Conservation (phyloP, 78 protist genomes). For the Cavenderia fasciculata region DNA sequence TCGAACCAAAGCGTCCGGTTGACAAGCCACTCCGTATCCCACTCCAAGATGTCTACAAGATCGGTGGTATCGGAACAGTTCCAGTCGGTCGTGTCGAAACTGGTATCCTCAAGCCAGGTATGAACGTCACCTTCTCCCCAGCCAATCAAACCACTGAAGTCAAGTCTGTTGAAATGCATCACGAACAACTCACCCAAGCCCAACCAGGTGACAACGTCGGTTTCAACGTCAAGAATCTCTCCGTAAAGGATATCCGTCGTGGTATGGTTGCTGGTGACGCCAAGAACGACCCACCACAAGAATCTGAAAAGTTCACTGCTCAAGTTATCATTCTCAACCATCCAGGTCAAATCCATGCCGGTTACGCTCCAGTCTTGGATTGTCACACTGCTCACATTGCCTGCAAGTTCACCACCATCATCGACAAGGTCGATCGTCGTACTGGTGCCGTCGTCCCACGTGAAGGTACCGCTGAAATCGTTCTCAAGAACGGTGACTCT, state of each 20-base stretch:
- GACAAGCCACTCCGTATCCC: conserved; percentile 99
- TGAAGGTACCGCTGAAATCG: conserved; percentile 33
- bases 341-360: conserved; percentile 95
- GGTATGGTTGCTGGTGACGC: conserved; percentile 95
- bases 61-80: conserved; percentile 97
- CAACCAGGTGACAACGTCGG: conserved; percentile 98
- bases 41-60: conserved; percentile 98
- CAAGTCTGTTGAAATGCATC: conserved; percentile 99
- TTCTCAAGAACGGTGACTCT: conserved; percentile 92
- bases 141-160: conserved; percentile 91
- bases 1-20: conserved; percentile 93
- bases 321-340: conserved; percentile 98
- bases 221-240: conserved; percentile 96
- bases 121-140: conserved; percentile 96
- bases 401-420: conserved; percentile 93
- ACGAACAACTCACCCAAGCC: conserved; percentile 92
- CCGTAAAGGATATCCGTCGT: conserved; percentile 96
- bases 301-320: conserved; percentile 91
- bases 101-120: conserved; percentile 95
- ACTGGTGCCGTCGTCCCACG: conserved; percentile 86
- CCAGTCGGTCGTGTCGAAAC: conserved; percentile 99
- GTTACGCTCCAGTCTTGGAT: conserved; percentile 97
- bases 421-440: conserved; percentile 93
- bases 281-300: conserved; percentile 93
- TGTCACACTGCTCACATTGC: conserved; percentile 99